phyloP scores from a whole-genome alignment of 768 basidiomycete genomes.

The Pholiota microspora region DNA sequence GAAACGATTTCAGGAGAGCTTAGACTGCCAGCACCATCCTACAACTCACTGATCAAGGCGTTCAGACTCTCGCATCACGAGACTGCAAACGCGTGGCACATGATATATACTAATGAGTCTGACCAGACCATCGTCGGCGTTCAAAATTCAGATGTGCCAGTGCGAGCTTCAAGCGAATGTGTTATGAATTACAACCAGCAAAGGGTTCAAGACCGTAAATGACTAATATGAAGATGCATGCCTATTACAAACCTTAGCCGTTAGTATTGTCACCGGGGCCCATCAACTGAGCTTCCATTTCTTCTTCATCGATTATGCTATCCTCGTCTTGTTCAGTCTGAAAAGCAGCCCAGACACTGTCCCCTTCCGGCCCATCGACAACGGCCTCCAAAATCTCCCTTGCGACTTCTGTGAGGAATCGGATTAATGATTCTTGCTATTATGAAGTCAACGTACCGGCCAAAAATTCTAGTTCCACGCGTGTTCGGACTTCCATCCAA shows the following conservation, averaged over 20 bases:
- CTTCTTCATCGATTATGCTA: constrained; percentile 51
- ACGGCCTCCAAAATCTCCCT: constrained; percentile 62
- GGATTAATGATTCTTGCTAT: neutral
- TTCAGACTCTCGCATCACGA: constrained; percentile 10
- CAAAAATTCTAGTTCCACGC: constrained; percentile 40
- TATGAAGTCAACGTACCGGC: constrained; percentile 38
- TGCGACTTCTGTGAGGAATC: constrained; percentile 45
- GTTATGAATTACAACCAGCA: no score
- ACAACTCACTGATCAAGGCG: neutral
- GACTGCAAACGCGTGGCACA: constrained; percentile 1
- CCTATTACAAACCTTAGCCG: no score
- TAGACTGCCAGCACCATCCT: constrained; percentile 2
- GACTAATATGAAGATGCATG: no score
- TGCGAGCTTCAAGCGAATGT: no score
- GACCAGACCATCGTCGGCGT: no score
- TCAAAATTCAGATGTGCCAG: no score
- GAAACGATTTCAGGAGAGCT: constrained; percentile 1
- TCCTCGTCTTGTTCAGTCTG: constrained; percentile 43
- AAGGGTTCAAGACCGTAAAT: no score
- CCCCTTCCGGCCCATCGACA: constrained; percentile 72
- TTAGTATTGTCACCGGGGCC: no score
- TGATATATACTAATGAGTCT: no score
- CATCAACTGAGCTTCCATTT: constrained; percentile 51
- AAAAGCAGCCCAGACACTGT: constrained; percentile 61
- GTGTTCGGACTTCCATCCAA: constrained; percentile 46